These are phyloP conservation scores for Fusarium duplospermum DNA, from an alignment of 2,329 filamentous ascomycete species.

Conservation along the genomic window DNA sequence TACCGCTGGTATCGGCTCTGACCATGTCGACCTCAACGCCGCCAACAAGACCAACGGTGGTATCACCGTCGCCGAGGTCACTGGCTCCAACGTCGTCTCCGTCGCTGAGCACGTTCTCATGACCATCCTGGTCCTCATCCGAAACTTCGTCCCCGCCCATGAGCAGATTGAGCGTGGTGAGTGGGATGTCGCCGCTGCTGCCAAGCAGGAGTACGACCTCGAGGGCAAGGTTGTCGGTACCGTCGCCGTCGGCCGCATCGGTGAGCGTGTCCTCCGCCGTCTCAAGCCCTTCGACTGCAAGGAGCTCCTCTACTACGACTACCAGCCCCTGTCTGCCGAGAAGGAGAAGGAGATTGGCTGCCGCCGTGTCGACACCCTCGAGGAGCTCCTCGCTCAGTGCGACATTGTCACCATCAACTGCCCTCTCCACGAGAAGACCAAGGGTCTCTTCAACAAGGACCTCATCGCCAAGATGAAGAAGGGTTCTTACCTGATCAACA, in stretches of 20 bases:
- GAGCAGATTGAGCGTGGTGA: constrained; percentile 90
- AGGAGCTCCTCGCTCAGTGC: constrained; percentile 94
- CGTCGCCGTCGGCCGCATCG: constrained; percentile 96
- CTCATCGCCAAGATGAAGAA: constrained; percentile 99
- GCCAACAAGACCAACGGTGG: constrained; percentile 99
- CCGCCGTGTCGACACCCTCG: constrained; percentile 86
- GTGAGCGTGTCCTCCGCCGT: constrained; percentile 95
- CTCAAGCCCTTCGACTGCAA: constrained; percentile 99
- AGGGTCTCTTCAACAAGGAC: constrained; percentile 98
- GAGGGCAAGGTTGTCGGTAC: constrained; percentile 98
- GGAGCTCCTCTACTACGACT: constrained; percentile 99
- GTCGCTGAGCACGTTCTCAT: constrained; percentile 99
- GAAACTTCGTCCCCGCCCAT: constrained; percentile 98
- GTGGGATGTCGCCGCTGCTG: constrained; percentile 95
- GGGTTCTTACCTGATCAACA: constrained; percentile 98
- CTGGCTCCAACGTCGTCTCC: constrained; percentile 97
- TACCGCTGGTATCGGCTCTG: constrained; percentile 97
- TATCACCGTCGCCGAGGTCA: constrained; percentile 96
- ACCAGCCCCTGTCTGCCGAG: constrained; percentile 90
- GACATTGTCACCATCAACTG: constrained; percentile 99
- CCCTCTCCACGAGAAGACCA: constrained; percentile 97
- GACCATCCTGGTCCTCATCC: constrained; percentile 95
- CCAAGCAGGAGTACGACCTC: constrained; percentile 98
- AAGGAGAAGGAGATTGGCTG: constrained; percentile 95
- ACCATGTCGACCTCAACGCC: constrained; percentile 96